These are phyloP conservation scores for Ochromonas danica DNA, from an alignment of 108 stramenopile species.

Conservation along the genomic window DNA sequence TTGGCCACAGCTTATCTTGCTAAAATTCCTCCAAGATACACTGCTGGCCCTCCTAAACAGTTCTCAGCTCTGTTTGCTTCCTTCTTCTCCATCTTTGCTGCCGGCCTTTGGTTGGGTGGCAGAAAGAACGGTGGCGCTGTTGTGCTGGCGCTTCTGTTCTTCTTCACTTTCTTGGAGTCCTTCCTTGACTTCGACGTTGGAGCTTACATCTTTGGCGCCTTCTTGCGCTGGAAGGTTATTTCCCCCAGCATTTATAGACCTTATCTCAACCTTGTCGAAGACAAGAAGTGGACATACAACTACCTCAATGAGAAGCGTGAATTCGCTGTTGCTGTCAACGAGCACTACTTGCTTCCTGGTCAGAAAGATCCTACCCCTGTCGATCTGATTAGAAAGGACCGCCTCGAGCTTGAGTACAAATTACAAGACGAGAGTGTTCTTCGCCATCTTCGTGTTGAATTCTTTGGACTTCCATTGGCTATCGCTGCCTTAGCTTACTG, in stretches of 20 bases:
- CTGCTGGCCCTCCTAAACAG: constrained; percentile 34
- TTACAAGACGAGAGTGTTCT: neutral
- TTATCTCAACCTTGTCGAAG: neutral
- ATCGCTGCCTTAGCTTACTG: constrained; percentile 18
- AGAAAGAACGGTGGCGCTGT: neutral
- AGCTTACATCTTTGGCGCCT: neutral
- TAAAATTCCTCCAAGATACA: neutral
- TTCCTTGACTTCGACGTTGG: constrained; percentile 24
- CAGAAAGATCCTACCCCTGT: constrained; percentile 10
- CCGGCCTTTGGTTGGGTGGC: neutral
- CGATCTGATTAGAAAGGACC: constrained; percentile 32
- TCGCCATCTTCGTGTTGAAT: constrained; percentile 3
- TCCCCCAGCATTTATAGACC: constrained; percentile 3
- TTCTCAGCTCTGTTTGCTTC: constrained; percentile 20
- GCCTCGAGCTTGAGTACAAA: constrained; percentile 28
- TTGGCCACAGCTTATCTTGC: neutral
- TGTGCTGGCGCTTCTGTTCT: neutral
- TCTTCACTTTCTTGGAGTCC: neutral
- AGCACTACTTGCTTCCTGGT: neutral
- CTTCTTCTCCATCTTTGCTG: constrained; percentile 21
- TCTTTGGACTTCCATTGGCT: constrained; percentile 24
- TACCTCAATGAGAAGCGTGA: neutral
- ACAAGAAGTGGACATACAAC: neutral
- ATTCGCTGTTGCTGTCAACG: neutral
- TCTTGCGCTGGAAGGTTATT: neutral